Evolutionary conservation across 139 green algal species (phyloP).

Genomic region (Micractinium conductrix): DNA sequence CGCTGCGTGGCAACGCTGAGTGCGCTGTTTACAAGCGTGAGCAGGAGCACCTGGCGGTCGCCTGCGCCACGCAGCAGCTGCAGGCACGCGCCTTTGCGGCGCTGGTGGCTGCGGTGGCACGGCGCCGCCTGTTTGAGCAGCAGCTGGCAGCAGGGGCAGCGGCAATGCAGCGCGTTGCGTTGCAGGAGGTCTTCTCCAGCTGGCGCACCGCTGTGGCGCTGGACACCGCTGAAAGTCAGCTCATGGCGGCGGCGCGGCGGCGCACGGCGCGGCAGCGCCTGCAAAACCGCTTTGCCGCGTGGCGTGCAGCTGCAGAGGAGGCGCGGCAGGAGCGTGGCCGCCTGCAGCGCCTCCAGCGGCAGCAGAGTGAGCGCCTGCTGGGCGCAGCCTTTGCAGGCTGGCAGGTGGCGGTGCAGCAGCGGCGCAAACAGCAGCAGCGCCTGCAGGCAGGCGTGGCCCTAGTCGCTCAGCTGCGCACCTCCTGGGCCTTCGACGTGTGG

Average conservation of each 20-base stretch:
- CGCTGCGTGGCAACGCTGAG: neutral
- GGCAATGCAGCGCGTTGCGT: neutral
- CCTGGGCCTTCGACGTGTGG: constrained; percentile 37
- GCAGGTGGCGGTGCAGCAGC: neutral
- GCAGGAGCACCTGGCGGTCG: neutral
- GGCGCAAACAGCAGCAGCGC: neutral
- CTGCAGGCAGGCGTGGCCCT: neutral
- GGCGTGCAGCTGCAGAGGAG: neutral
- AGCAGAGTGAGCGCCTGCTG: neutral
- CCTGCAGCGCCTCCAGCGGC: constrained; percentile 15
- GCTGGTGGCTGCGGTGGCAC: constrained; percentile 12
- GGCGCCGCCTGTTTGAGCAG: constrained; percentile 1
- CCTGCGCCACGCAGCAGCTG: constrained; percentile 10
- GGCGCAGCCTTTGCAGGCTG: constrained; percentile 17
- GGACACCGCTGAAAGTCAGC: constrained; percentile 1
- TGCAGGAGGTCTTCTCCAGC: neutral
- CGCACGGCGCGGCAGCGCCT: neutral
- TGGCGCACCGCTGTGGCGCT: constrained; percentile 10
- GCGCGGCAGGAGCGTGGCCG: neutral
- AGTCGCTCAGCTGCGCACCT: neutral
- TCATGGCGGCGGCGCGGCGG: neutral
- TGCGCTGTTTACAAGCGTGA: neutral
- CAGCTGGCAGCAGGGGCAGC: neutral
- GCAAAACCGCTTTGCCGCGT: neutral
- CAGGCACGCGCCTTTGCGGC: constrained; percentile 26